phyloP scores from a whole-genome alignment of 306 rosid genomes.

The Alnus rubra region DNA sequence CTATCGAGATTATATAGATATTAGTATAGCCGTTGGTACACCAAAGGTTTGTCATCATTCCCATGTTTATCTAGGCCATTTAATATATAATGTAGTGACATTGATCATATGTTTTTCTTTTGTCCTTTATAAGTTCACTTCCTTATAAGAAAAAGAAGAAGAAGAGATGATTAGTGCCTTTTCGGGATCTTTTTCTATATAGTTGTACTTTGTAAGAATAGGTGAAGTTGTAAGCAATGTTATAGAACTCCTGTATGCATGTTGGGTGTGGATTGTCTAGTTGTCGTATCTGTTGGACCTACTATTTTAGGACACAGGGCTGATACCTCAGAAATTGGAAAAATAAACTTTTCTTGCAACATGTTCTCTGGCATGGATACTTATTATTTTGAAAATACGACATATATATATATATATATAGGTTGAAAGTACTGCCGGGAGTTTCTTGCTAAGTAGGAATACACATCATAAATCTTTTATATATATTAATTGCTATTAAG shows the following conservation, averaged over 20 bases:
- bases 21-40: conserved; percentile 86
- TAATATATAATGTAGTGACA: conserved; percentile 7
- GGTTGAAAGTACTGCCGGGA: not conserved
- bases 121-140: not conserved
- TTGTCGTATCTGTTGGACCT: not conserved
- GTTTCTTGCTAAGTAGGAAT: not conserved
- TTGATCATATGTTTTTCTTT: not conserved
- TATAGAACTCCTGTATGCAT: not conserved
- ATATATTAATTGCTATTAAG: not conserved
- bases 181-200: not conserved
- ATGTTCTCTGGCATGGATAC: no score
- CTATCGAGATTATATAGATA: conserved; percentile 76
- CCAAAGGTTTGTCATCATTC: conserved; percentile 51
- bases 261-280: not conserved
- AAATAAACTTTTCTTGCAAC: not conserved
- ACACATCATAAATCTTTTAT: not conserved
- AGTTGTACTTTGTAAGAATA: not conserved
- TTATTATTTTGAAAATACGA: no score
- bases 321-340: not conserved
- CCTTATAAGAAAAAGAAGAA: not conserved
- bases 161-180: not conserved
- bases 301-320: not conserved
- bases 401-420: not conserved
- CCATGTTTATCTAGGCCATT: conserved; percentile 20
- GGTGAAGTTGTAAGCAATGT: not conserved